Evolutionary conservation across 176 grass and related monocot species (phyloP).

Genomic region (Triticum timopheevii): DNA sequence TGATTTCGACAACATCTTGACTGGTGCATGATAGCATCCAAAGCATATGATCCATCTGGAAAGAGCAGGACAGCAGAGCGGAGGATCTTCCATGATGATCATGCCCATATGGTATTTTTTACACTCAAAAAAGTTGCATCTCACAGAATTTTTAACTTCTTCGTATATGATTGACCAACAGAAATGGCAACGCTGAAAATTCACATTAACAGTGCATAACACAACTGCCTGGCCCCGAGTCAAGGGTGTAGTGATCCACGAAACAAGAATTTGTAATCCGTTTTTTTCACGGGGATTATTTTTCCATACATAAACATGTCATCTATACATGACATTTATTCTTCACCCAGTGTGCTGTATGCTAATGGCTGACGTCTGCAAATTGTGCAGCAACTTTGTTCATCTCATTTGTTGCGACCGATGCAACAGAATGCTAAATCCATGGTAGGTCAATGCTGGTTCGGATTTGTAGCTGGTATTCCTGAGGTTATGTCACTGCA

Average conservation of each 20-base stretch:
- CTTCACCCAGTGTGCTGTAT: background rate
- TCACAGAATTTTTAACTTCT: too few species aligned
- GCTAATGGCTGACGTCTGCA: background rate
- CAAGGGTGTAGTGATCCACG: background rate
- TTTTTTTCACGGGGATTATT: background rate
- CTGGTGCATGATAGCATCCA: too few species aligned
- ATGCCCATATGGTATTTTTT: too few species aligned
- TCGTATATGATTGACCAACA: background rate
- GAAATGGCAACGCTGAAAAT: background rate
- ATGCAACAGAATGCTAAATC: background rate
- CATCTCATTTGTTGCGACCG: background rate
- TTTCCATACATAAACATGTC: background rate
- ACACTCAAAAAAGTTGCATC: too few species aligned
- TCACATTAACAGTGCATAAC: background rate
- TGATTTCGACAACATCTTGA: too few species aligned
- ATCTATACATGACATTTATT: background rate
- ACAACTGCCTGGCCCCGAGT: background rate
- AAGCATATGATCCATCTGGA: too few species aligned
- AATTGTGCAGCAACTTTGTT: background rate
- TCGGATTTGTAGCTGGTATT: background rate
- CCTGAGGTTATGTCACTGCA: conserved; percentile 23
- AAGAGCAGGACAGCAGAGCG: too few species aligned
- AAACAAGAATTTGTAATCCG: background rate
- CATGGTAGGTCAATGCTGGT: background rate
- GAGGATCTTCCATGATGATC: too few species aligned